Conservation (phyloP, 768 basidiomycete species). For the Termitomyces sp. region DNA sequence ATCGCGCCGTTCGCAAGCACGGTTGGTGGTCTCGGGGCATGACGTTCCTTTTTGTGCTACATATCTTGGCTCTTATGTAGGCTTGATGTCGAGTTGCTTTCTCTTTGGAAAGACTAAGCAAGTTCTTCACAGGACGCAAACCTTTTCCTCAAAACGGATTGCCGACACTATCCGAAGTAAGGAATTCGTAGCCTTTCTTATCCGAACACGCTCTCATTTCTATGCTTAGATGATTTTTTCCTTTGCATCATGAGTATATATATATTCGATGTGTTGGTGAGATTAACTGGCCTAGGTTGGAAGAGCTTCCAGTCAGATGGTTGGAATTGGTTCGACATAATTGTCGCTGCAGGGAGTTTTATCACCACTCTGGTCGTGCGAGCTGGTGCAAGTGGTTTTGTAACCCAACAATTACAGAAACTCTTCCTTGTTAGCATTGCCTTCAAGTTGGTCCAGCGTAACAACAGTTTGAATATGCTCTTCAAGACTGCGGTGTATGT, state of each 20-base stretch:
- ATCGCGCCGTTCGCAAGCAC: conserved; percentile 85
- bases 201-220: neutral
- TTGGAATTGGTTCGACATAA: conserved; percentile 90
- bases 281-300: conserved; percentile 84
- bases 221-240: conserved; percentile 65
- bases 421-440: conserved; percentile 91
- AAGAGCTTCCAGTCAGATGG: conserved; percentile 81
- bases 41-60: conserved; percentile 73
- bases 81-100: conserved; percentile 19
- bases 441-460: conserved; percentile 90
- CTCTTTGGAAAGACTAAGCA: neutral
- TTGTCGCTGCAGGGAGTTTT: conserved; percentile 77
- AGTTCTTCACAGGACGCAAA: conserved; percentile 63
- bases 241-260: conserved; percentile 69
- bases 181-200: conserved; percentile 13
- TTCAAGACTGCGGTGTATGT: conserved; percentile 95
- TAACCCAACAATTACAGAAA: conserved; percentile 69
- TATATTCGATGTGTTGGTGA: conserved; percentile 67
- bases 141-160: conserved; percentile 48
- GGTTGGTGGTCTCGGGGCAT: conserved; percentile 88
- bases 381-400: conserved; percentile 44
- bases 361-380: conserved; percentile 74
- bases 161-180: conserved; percentile 58
- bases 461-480: conserved; percentile 84
- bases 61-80: conserved; percentile 81